phyloP scores from a whole-genome alignment of 1,284 basidiomycete genomes.

The Cystobasidium pallidum region DNA sequence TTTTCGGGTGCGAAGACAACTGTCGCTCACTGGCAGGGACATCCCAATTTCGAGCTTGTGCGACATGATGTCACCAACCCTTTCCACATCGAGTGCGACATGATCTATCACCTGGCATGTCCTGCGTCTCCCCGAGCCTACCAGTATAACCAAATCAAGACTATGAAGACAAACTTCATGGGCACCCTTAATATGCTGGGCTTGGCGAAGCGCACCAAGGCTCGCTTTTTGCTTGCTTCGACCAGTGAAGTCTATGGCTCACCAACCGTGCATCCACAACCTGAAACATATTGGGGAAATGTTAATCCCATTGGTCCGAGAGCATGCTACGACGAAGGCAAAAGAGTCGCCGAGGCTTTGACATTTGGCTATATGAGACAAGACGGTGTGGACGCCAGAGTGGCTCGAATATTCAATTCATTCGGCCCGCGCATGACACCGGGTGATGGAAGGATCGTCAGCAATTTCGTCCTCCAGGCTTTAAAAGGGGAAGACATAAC shows the following conservation, averaged over 20 bases:
- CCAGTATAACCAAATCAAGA: constrained; percentile 73
- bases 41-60: constrained; percentile 97
- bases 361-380: constrained; percentile 93
- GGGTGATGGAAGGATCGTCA: constrained; percentile 94
- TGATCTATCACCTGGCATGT: constrained; percentile 96
- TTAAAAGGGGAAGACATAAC: constrained; percentile 94
- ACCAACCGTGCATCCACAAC: constrained; percentile 86
- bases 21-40: constrained; percentile 68
- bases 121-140: constrained; percentile 75
- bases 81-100: constrained; percentile 93
- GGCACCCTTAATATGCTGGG: constrained; percentile 97
- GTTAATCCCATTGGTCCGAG: constrained; percentile 91
- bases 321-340: constrained; percentile 94
- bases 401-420: constrained; percentile 95
- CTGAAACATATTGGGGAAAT: constrained; percentile 73
- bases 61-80: constrained; percentile 95
- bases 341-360: constrained; percentile 64
- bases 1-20: constrained; percentile 96
- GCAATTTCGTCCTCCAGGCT: constrained; percentile 97
- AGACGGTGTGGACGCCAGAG: constrained; percentile 91
- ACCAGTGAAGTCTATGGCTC: constrained; percentile 81
- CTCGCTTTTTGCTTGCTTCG: constrained; percentile 78
- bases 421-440: constrained; percentile 59
- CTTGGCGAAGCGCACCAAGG: constrained; percentile 95
- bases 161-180: constrained; percentile 96